Evolutionary conservation across 768 basidiomycete genomes (phyloP).

Genomic region (Collybia sp.): DNA sequence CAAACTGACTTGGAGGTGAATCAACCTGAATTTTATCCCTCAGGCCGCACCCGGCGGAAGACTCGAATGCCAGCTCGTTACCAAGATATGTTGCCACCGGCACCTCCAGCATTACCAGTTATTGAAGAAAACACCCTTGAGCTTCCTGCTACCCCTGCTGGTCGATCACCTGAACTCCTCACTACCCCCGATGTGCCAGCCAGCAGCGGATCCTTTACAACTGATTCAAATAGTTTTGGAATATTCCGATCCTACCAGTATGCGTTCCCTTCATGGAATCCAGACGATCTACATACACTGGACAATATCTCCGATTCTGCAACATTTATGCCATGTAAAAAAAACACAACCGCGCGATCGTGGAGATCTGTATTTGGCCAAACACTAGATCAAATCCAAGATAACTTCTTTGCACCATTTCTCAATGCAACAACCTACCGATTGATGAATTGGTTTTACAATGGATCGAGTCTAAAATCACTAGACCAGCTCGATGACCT

Average conservation of each 20-base stretch:
- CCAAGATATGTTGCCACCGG: neutral
- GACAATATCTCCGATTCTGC: neutral
- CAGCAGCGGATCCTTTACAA: too few relatives aligned
- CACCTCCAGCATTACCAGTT: neutral
- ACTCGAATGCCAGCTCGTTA: too few relatives aligned
- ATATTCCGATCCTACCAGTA: neutral
- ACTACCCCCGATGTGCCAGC: too few relatives aligned
- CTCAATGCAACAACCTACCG: slow-evolving; percentile 17
- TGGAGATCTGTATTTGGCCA: neutral
- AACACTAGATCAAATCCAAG: slow-evolving; percentile 11
- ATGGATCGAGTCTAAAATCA: slow-evolving; percentile 16
- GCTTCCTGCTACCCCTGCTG: too few relatives aligned
- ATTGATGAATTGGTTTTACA: slow-evolving; percentile 27
- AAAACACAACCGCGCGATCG: neutral
- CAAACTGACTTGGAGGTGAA: neutral
- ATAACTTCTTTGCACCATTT: slow-evolving; percentile 18
- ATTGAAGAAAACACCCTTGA: neutral
- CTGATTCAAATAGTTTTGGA: neutral
- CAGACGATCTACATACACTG: neutral
- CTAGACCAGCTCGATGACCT: slow-evolving; percentile 12
- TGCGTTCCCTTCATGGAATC: neutral
- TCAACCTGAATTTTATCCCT: neutral
- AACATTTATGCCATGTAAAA: neutral
- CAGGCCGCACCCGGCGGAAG: too few relatives aligned
- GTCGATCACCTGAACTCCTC: too few relatives aligned